Percentiles rank a stretch among this genome's conserved stretches.
Evolutionary conservation across 331 rosid species (phyloP).

Genomic region (Saraca asoca): DNA sequence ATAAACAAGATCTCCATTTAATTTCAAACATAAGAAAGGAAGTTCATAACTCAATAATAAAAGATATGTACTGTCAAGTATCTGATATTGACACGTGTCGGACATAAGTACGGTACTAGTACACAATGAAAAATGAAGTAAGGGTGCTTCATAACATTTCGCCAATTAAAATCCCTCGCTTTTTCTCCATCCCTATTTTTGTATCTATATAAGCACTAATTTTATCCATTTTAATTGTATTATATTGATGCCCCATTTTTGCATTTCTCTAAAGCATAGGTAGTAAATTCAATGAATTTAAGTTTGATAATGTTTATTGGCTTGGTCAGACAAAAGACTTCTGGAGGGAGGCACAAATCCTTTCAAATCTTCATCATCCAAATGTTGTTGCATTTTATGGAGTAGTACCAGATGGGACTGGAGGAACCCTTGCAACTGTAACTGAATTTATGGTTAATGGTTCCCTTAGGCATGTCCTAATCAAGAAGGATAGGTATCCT

Average conservation of each 20-base stretch:
- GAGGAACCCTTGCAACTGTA: conserved; percentile 74
- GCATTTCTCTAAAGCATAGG: conserved; percentile 4
- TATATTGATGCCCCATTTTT: conserved; percentile 22
- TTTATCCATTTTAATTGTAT: not conserved
- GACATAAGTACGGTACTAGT: too few species aligned
- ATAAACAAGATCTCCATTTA: too few species aligned
- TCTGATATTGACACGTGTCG: too few species aligned
- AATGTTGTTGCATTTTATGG: conserved; percentile 79
- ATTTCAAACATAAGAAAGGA: too few species aligned
- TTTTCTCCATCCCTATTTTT: not conserved
- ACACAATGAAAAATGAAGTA: too few species aligned
- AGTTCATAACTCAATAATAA: too few species aligned
- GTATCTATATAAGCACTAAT: not conserved
- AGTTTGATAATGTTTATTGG: conserved; percentile 33
- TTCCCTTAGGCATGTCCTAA: conserved; percentile 68
- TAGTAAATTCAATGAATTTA: conserved; percentile 1
- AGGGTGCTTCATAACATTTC: too few species aligned
- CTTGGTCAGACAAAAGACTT: conserved; percentile 63
- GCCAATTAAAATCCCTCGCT: not conserved
- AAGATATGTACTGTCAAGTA: too few species aligned
- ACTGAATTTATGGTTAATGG: conserved; percentile 76
- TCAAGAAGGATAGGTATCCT: conserved; percentile 63
- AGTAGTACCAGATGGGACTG: conserved; percentile 66
- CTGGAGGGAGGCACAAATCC: conserved; percentile 80
- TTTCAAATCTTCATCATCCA: conserved; percentile 75